Evolutionary conservation across 306 rosid genomes (phyloP).

Genomic region (Castanea mollissima): DNA sequence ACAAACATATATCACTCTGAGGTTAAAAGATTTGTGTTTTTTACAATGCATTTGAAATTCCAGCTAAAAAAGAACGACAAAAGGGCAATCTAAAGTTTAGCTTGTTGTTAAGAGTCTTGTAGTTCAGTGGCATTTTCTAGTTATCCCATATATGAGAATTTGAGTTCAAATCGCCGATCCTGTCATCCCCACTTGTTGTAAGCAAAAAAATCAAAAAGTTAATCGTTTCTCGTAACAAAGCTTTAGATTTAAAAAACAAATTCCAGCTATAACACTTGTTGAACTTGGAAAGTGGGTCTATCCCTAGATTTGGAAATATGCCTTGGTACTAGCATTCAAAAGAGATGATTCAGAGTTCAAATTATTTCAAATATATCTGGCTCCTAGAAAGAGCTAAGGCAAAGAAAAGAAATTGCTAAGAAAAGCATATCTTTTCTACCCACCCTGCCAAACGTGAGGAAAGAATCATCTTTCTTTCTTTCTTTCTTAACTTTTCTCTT

Average conservation of each 20-base stretch:
- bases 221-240: no score
- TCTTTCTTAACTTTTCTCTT: conserved; percentile 32
- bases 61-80: no score
- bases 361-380: conserved; percentile 29
- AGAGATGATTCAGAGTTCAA: conserved; percentile 14
- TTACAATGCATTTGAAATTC: not conserved
- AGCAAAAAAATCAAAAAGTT: no score
- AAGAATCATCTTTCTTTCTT: conserved; percentile 44
- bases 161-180: no score
- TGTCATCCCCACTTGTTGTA: no score
- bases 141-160: no score
- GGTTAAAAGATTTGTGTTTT: not conserved
- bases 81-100: no score
- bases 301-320: conserved; percentile 13
- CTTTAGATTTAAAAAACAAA: no score
- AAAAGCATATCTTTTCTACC: conserved; percentile 47
- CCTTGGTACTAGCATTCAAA: conserved; percentile 14
- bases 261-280: not conserved
- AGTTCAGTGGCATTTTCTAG: no score
- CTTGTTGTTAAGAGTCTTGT: no score
- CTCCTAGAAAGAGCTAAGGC: conserved; percentile 35
- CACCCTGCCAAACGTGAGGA: conserved; percentile 37
- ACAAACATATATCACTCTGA: not conserved
- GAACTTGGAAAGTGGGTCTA: not conserved
- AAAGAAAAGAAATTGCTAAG: conserved; percentile 32